Conservation (phyloP, 2,329 filamentous ascomycete genomes). For the Scorias spongiosa region DNA sequence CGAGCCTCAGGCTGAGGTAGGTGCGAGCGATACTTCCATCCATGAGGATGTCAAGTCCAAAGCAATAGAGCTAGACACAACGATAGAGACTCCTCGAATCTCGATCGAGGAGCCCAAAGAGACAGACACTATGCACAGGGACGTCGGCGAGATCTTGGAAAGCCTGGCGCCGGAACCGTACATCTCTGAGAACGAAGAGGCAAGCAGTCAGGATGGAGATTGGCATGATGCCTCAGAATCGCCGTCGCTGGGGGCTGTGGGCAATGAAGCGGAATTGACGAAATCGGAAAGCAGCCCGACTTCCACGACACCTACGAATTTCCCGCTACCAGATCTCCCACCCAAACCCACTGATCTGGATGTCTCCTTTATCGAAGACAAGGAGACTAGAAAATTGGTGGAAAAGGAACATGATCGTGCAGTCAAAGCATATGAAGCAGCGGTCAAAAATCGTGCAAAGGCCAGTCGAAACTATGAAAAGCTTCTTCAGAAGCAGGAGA, state of each 20-base stretch:
- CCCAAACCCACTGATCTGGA: constrained; percentile 37
- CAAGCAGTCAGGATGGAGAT: constrained; percentile 1
- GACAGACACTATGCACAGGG: constrained; percentile 18
- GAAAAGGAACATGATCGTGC: constrained; percentile 51
- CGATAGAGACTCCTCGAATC: constrained; percentile 25
- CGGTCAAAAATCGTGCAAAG: constrained; percentile 51
- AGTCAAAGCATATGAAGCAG: constrained; percentile 50
- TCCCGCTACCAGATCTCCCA: constrained; percentile 36
- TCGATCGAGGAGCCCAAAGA: constrained; percentile 33
- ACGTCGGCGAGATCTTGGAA: constrained; percentile 21
- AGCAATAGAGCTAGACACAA: neutral
- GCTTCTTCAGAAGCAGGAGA: constrained; percentile 31
- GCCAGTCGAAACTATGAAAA: constrained; percentile 49
- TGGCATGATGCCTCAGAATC: constrained; percentile 11
- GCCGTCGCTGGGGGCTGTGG: constrained; percentile 4
- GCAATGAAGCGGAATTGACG: neutral
- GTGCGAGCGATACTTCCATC: neutral
- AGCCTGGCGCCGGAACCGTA: constrained; percentile 22
- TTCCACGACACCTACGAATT: neutral
- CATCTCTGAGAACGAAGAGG: neutral
- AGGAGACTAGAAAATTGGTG: constrained; percentile 49
- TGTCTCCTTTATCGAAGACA: constrained; percentile 43
- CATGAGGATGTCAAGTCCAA: neutral
- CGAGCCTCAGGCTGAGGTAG: constrained; percentile 5
- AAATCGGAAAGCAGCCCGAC: neutral